A percentile compares a stretch with the other conserved stretches of the same genome.
phyloP scores from a whole-genome alignment of 2,329 filamentous ascomycete genomes.

The Whalleya microplaca region DNA sequence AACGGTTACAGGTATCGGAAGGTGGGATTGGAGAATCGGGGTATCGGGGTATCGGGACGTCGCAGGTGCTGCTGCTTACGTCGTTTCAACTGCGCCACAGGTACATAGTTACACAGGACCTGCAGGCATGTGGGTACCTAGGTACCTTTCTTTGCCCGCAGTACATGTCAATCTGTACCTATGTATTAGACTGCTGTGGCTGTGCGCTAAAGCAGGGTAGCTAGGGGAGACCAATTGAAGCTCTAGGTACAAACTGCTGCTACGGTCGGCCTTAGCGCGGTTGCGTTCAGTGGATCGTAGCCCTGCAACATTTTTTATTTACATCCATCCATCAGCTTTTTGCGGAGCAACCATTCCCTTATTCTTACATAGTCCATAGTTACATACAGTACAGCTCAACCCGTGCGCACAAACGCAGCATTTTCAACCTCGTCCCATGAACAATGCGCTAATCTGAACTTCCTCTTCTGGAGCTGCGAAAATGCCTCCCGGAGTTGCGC shows the following conservation, averaged over 20 bases:
- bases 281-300: constrained; percentile 12
- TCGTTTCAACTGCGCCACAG: background rate
- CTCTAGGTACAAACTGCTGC: background rate
- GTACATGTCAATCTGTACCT: too few relatives aligned
- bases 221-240: background rate
- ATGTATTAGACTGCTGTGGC: background rate
- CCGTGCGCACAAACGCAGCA: background rate
- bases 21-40: constrained; percentile 11
- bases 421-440: background rate
- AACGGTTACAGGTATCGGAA: background rate
- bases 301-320: constrained; percentile 30
- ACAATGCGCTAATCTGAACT: constrained; percentile 25
- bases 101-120: background rate
- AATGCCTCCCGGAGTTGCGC: constrained; percentile 58
- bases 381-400: too few relatives aligned
- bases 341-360: constrained; percentile 22
- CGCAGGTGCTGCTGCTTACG: constrained; percentile 4
- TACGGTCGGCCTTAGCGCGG: background rate
- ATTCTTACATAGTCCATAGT: too few relatives aligned
- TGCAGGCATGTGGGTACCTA: background rate
- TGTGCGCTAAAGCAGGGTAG: background rate
- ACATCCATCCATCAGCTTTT: constrained; percentile 17
- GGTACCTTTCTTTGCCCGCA: too few relatives aligned
- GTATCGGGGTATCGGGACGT: too few relatives aligned
- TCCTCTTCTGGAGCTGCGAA: constrained; percentile 48